Evolutionary conservation across 768 basidiomycete species (phyloP).

Genomic region (Auriscalpium microsporum): DNA sequence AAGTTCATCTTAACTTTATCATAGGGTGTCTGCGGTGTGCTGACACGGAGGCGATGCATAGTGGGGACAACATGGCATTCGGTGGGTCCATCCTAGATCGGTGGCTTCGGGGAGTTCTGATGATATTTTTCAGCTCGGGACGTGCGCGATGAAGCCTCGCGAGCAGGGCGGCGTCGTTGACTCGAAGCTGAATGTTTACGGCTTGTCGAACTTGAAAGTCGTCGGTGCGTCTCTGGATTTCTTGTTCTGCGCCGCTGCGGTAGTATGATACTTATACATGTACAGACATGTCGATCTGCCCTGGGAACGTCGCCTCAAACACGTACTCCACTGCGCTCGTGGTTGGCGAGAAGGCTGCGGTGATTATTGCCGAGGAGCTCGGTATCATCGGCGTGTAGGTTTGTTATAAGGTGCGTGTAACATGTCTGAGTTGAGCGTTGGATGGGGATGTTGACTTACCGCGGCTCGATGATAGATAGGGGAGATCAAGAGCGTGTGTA

Average conservation of each 20-base stretch:
- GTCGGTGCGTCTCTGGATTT: slow-evolving; percentile 16
- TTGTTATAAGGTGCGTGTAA: no score
- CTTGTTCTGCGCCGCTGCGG: not conserved
- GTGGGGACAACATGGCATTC: slow-evolving; percentile 27
- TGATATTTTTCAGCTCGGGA: slow-evolving; percentile 34
- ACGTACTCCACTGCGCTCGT: slow-evolving; percentile 36
- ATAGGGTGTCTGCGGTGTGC: no score
- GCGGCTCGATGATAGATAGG: no score
- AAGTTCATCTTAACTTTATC: no score
- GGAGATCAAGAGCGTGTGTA: no score
- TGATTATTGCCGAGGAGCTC: slow-evolving; percentile 49
- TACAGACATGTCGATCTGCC: slow-evolving; percentile 29
- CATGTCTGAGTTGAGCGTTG: no score
- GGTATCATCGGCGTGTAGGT: slow-evolving; percentile 31
- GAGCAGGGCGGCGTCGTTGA: slow-evolving; percentile 54
- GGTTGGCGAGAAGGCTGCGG: slow-evolving; percentile 55
- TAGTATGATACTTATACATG: no score
- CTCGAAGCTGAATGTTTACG: slow-evolving; percentile 50
- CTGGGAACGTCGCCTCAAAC: slow-evolving; percentile 30
- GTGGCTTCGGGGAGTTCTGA: not conserved
- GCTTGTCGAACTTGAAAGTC: slow-evolving; percentile 46
- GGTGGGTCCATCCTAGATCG: slow-evolving; percentile 12
- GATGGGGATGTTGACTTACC: no score
- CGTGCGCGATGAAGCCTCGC: slow-evolving; percentile 57
- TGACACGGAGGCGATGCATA: slow-evolving; percentile 2